These are phyloP conservation scores for Fragaria iinumae DNA, from an alignment of 306 rosid genomes.

Conservation along the genomic window DNA sequence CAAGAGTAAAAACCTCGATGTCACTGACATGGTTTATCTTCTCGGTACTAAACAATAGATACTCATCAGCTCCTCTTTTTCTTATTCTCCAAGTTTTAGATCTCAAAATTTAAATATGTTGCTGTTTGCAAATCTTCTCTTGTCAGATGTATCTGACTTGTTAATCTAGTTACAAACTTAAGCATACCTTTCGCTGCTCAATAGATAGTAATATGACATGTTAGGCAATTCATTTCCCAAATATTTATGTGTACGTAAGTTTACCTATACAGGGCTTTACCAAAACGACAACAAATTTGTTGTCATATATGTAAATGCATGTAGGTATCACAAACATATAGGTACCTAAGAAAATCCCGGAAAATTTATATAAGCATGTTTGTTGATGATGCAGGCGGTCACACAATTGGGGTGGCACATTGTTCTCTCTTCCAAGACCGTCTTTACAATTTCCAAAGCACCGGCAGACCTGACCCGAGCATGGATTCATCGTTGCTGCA, in stretches of 20 bases:
- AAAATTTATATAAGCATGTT: not conserved
- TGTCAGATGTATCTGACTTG: not conserved
- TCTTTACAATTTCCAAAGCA: constrained; percentile 33
- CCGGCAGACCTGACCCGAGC: constrained; percentile 28
- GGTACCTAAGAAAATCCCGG: too few species aligned
- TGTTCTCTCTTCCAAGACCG: constrained; percentile 38
- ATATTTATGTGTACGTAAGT: too few species aligned
- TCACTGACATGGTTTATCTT: constrained; percentile 42
- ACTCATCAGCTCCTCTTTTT: not conserved
- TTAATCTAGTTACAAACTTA: not conserved
- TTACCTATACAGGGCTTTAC: too few species aligned
- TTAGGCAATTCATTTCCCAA: too few species aligned
- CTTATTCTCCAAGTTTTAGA: not conserved
- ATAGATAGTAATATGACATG: not conserved
- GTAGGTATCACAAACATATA: too few species aligned
- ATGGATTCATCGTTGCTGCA: constrained; percentile 13
- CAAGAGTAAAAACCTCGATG: constrained; percentile 9
- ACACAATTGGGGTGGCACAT: constrained; percentile 40
- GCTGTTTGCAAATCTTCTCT: not conserved
- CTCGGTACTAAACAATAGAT: constrained; percentile 26
- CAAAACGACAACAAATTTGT: too few species aligned
- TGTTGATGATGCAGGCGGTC: constrained; percentile 32
- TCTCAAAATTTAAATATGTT: not conserved
- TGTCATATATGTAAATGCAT: too few species aligned
- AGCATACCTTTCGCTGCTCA: not conserved